Base-by-base conservation (phyloP, 208 protist genomes). In the Wallacemonas sp. region DNA sequence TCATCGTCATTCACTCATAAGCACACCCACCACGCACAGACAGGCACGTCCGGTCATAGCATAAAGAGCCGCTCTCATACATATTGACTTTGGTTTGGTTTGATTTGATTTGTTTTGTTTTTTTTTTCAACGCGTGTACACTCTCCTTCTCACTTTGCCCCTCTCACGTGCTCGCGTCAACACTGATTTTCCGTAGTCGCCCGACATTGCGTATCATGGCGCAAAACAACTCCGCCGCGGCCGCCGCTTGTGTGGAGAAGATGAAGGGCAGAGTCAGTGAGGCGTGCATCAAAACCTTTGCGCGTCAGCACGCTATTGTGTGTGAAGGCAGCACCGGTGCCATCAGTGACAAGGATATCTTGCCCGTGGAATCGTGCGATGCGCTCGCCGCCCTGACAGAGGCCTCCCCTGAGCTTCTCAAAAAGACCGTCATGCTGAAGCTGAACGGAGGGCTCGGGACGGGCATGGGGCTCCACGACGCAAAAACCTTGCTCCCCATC, bases 401-500 rank as follows among this genome's bases (percentile, higher is more conserved):
- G 12, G 60, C 64, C 33, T 67, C 48, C 44, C 53, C 61, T 29
- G 52, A 54, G 36, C 63, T 92, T 13, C 73, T 94, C 13, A 48
- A 81, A 37, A 76, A 97, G 71, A 89, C 97, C 0, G 97, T 98
- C 0, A 92, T 99, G 38, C 46, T 99, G 34, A 99, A 99, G 88
- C 89, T 99, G 42, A 99, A 99, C 81, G 97, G 97, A 38, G 98
- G 98, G 30, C 86, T 99, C 12, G 94, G 94, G 41, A 97, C 94
- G 2, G 75, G 87, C 53, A 97, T 98, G 92, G 91, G 90, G 6
- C 73, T 94, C 30, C 58, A 82, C 57, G 80, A 83, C n/a, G 78
- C 91, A 57, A 97, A 97, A 69, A 83, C 77, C 46, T 79, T 98
- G 21, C 95, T 99, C 63, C 73, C 86, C 38, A 95, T 99, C 24